Conservation (phyloP, 805 yeast genomes). For the Zygoascus biomembranicola region DNA sequence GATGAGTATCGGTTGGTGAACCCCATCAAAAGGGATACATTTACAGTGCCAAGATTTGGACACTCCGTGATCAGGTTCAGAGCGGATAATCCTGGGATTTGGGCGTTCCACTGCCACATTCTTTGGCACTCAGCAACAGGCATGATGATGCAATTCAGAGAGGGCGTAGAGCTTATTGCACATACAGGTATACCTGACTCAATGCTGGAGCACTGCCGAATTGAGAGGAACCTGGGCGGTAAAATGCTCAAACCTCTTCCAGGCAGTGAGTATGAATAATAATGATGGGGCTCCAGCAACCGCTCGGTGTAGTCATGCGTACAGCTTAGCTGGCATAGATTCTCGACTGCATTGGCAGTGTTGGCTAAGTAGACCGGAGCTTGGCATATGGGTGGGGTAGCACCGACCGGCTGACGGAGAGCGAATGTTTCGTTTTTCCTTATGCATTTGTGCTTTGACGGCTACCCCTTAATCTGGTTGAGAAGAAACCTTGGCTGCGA, state of each 20-base stretch:
- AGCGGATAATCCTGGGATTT: conserved; percentile 86
- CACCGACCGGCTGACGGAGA: no score
- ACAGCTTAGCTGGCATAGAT: no score
- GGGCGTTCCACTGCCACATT: conserved; percentile 92
- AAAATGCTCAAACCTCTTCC: conserved; percentile 77
- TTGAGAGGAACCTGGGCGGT: conserved; percentile 84
- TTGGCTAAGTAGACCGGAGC: no score
- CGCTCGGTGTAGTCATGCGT: no score
- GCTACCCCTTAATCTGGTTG: no score
- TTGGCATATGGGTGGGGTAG: no score
- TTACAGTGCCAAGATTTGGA: conserved; percentile 43
- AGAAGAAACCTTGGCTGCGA: no score
- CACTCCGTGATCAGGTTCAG: conserved; percentile 47
- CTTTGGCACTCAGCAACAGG: conserved; percentile 95
- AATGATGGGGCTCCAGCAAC: no score
- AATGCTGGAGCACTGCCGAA: conserved; percentile 35
- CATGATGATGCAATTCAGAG: conserved; percentile 32
- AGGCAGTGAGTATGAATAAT: not conserved
- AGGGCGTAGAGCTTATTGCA: conserved; percentile 23
- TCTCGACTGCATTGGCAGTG: no score
- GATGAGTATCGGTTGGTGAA: conserved; percentile 35
- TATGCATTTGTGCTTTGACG: no score
- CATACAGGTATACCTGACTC: conserved; percentile 19
- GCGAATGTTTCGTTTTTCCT: no score
- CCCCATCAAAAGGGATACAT: conserved; percentile 68